Base-by-base conservation (phyloP, 2,329 filamentous ascomycete species). In the Colletotrichum scovillei region DNA sequence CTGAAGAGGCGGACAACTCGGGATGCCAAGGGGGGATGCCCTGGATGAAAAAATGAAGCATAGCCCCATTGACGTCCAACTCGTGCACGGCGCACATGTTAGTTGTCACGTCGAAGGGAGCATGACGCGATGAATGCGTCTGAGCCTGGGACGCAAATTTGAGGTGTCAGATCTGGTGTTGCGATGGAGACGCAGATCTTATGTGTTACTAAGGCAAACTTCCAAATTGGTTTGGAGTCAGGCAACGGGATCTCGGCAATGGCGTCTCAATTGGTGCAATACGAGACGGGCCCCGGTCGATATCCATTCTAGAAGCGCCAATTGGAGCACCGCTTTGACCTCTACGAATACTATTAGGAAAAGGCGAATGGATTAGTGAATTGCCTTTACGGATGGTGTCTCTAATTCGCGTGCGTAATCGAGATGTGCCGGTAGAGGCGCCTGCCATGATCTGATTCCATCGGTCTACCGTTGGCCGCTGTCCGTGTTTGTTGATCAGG, bases 171-270 rank as follows among this genome's bases (percentile, higher is more conserved):
- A 63, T 53, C 22, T 52, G 52, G 22, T 56, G 49, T 68, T 14
- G 7, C 19, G 16, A 49, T 22, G 8, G 24, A 32, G 19, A 42
- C 22, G 60, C 14, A 58, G 55, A 57, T 67, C 38, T 35, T 26
- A 22, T 35, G 32, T 49, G 56, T 60, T 60, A 60, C 14, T 62
- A 46, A 67, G 52, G 14, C 19, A 28, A 26, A n/a, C 32, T 28
- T 38, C 68, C 63, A 38, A 57, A 32, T 12, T 16, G 24, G 56
- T 46, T 30, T 22, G 42, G 42, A 46, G n/a, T n/a, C 7, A 69
- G 69, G 49, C 26, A 52, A 72, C 62, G 58, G 49, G 63, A 55
- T 52, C 11, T 30, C 69, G 64, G 64, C 57, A 67, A 58, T 19
- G 38, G 53, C 57, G 30, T 63, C 22, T 58, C 58, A 19, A 58